Base-by-base conservation (phyloP, 192 early-diverging fungal genomes). In the Coemansia reversa region DNA sequence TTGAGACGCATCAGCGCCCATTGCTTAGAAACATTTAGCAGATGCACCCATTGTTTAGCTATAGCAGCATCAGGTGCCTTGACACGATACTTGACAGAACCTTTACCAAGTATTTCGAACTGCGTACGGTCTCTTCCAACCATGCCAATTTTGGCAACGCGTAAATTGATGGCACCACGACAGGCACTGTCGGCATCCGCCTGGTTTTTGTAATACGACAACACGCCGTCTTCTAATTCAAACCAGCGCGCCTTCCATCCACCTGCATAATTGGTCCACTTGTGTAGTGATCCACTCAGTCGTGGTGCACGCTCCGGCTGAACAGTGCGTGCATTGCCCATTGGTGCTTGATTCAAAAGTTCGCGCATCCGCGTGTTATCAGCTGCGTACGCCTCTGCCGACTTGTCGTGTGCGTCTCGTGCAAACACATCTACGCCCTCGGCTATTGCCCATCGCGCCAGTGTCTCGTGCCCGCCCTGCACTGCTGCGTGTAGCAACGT, bases 211-310 rank as follows among this genome's bases (percentile, higher is more conserved):
- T 88, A 94, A 66, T 94, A 94, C 1, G 89, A 90, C n/a, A 92
- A 72, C 19, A 87, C 88, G 35, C 91, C 89, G 47, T 89, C 81
- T 48, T 92, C 91, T 1, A 94, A 82, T 8, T 90, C 90, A 69
- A 93, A 93, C 84, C 90, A 93, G 30, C 91, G 79, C 42, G 81
- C 69, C 63, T 91, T 88, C 83, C 90, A 94, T 45, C 93, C 91
- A 49, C 84, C 71, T 11, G 90, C 87, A 72, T 91, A 92, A 80
- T 94, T 94, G 58, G 89, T 92, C 91, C 91, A 94, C 69, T 94
- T 94, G 72, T 84, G 69, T 51, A 94, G 84, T 32, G 66, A 58
- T 58, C 75, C 74, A 39, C 71, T 74, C 53, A 76, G 56, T 49
- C 76, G 77, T 9, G 91, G 91, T 28, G 89, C 79, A 27, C 78